Conservation (phyloP, 2,329 filamentous ascomycete genomes). For the Neophaeococcomyces mojaviensis region DNA sequence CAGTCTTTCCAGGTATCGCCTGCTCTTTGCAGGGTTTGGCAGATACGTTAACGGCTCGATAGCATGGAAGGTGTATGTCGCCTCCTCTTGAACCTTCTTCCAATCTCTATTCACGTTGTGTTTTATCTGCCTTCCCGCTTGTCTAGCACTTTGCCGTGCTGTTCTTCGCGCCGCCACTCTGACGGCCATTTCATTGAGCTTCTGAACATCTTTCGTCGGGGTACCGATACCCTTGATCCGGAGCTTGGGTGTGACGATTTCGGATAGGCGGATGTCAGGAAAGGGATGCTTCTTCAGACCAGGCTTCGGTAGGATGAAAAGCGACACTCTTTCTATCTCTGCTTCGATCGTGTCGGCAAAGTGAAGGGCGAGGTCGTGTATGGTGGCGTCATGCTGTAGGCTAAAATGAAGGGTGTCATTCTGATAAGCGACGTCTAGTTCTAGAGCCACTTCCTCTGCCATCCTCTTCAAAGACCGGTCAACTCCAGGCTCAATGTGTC, state of each 20-base stretch:
- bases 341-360: conserved; percentile 32
- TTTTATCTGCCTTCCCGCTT: conserved; percentile 7
- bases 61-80: conserved; percentile 71
- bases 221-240: conserved; percentile 43
- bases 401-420: conserved; percentile 42
- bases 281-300: conserved; percentile 41
- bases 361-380: conserved; percentile 35
- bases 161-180: conserved; percentile 25
- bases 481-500: too few species aligned
- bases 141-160: conserved; percentile 25
- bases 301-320: conserved; percentile 41
- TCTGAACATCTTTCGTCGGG: conserved; percentile 34
- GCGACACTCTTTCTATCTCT: conserved; percentile 36
- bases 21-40: conserved; percentile 64
- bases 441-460: conserved; percentile 18
- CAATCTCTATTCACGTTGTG: conserved; percentile 24
- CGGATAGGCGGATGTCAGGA: conserved; percentile 28
- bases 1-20: conserved; percentile 65
- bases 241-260: conserved; percentile 32
- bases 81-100: conserved; percentile 44
- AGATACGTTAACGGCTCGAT: conserved; percentile 70
- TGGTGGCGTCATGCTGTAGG: conserved; percentile 44
- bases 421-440: conserved; percentile 49
- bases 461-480: too few species aligned
- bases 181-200: conserved; percentile 32